Evolutionary conservation across 176 grass and related monocot genomes (phyloP).

Genomic region (Oryza meyeriana): DNA sequence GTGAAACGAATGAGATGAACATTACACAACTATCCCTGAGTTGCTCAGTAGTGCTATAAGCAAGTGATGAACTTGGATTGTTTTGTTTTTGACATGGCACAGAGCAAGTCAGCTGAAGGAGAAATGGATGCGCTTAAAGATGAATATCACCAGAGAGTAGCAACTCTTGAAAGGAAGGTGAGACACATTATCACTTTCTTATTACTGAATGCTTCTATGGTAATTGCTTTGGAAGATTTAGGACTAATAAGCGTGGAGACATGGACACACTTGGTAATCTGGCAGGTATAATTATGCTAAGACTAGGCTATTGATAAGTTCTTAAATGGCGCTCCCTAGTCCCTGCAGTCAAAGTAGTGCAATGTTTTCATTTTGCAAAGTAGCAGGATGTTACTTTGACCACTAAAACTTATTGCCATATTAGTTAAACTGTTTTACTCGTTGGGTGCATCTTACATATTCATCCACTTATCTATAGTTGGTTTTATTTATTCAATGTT

Average conservation of each 20-base stretch:
- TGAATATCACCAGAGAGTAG: constrained; percentile 92
- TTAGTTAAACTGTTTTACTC: neutral
- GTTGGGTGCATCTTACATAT: neutral
- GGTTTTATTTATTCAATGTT: neutral
- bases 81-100: constrained; percentile 30
- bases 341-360: neutral
- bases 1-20: constrained; percentile 14
- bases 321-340: neutral
- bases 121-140: constrained; percentile 88
- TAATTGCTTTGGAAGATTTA: constrained; percentile 7
- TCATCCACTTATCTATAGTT: neutral
- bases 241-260: neutral
- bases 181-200: neutral
- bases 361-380: neutral
- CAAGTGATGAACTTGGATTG: constrained; percentile 19
- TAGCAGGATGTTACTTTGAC: neutral
- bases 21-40: neutral
- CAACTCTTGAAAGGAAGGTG: constrained; percentile 99
- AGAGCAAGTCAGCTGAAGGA: constrained; percentile 75
- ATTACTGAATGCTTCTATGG: neutral
- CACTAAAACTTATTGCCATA: neutral
- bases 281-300: neutral
- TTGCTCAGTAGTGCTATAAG: neutral
- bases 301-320: neutral
- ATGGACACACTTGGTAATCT: neutral